These are phyloP conservation scores for Luffa aegyptiaca DNA, from an alignment of 306 rosid genomes.

Conservation along the genomic window DNA sequence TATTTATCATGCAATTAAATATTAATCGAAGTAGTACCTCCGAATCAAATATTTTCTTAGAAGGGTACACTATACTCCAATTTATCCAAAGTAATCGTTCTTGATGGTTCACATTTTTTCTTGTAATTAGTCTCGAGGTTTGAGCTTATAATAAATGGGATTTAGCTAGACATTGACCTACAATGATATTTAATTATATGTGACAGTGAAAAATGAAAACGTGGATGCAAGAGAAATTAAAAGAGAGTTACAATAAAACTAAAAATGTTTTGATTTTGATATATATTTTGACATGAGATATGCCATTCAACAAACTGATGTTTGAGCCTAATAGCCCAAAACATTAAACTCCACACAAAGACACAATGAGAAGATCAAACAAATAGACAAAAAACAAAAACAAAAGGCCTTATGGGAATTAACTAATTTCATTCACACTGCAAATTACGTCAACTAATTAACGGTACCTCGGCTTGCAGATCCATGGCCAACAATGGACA, in stretches of 20 bases:
- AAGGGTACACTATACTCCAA: background rate
- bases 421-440: background rate
- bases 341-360: background rate
- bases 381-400: background rate
- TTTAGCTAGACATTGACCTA: background rate
- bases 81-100: background rate
- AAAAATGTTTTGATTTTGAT: background rate
- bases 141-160: background rate
- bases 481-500: conserved; percentile 12
- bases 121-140: background rate
- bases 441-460: background rate
- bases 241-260: background rate
- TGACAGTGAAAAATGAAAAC: background rate
- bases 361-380: background rate
- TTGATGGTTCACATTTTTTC: background rate
- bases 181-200: background rate
- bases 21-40: no score
- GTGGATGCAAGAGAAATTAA: background rate
- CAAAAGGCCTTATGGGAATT: background rate
- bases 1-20: no score
- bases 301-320: background rate
- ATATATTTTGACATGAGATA: background rate
- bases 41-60: no score
- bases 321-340: background rate
- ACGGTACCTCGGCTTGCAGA: background rate